Evolutionary conservation across 1,284 basidiomycete genomes (phyloP), one percentile per base, ranked within the genome.

Genomic region (Cystobasidium slooffiae): DNA sequence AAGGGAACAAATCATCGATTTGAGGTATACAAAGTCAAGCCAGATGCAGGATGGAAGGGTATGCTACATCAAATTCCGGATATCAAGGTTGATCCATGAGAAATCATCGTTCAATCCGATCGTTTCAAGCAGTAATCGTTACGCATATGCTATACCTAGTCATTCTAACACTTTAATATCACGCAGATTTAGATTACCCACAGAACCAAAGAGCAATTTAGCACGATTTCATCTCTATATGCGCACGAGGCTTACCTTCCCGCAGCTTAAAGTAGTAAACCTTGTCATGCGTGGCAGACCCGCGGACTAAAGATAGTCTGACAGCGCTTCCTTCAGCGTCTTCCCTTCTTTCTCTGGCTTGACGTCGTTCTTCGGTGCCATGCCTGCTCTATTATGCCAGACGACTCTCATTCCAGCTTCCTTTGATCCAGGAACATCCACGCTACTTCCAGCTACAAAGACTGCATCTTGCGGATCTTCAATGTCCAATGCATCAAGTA

Each of bases 1-100:
- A 65, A 73, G 43, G 58, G 56, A 9, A 73, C 70, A 18, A 84
- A 84, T 73, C 83, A 84, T 69, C 75, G 76, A 43, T 84, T 82
- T 66, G 80, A 82, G 43, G 83, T 83, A 9, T 84, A 82, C 81
- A 72, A 80, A 41, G 63, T 73, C 14, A 66, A 55, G 43, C 61
- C 61, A 6, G 63, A 73, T n/a, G 62, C 59, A 31, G 70, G 20
- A 10, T 73, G 70, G 70, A 51, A 41, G 51, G 51, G 41, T 39
- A 37, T 66, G 43, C 37, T 62, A 31, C 39, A 66, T 20, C 49
- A 59, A 22, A 43, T 73, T 22, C 37, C 46, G 20, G 69, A 63
- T 14, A 12, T 63, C 16, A 22, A 64, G 24, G 61, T 64, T 51
- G 69, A 72, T 24, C 69, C 69, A 24, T 72, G 37, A 53, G 14